Evolutionary conservation across 1,284 basidiomycete genomes (phyloP).

Genomic region (Uromyces viciae-fabae): DNA sequence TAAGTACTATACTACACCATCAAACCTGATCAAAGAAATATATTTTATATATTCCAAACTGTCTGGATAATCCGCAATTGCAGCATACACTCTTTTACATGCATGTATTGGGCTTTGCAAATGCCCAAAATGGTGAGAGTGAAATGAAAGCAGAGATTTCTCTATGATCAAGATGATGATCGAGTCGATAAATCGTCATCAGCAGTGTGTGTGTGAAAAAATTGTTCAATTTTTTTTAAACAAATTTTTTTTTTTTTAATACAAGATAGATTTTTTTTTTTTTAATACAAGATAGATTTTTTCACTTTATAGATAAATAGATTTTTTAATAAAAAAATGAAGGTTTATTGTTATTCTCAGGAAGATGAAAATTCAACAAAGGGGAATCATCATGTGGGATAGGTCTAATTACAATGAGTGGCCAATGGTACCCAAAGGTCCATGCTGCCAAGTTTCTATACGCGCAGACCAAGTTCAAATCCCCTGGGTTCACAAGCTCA

Average conservation of each 20-base stretch:
- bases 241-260: neutral
- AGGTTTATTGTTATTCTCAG: neutral
- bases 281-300: neutral
- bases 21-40: no score
- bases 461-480: neutral
- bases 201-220: no score
- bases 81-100: no score
- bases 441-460: neutral
- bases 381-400: neutral
- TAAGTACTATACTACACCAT: no score
- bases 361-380: neutral
- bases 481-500: neutral
- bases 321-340: neutral
- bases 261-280: neutral
- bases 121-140: no score
- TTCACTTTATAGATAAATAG: neutral
- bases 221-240: neutral
- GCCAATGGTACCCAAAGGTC: neutral
- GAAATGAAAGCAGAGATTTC: no score
- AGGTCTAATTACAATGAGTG: neutral
- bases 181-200: no score
- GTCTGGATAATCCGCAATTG: no score
- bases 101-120: no score
- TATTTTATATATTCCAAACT: no score
- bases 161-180: no score